Evolutionary conservation across 75 land plant species (phyloP), one percentile per base, ranked within the genome.

Genomic region (Azolla pinnata): DNA sequence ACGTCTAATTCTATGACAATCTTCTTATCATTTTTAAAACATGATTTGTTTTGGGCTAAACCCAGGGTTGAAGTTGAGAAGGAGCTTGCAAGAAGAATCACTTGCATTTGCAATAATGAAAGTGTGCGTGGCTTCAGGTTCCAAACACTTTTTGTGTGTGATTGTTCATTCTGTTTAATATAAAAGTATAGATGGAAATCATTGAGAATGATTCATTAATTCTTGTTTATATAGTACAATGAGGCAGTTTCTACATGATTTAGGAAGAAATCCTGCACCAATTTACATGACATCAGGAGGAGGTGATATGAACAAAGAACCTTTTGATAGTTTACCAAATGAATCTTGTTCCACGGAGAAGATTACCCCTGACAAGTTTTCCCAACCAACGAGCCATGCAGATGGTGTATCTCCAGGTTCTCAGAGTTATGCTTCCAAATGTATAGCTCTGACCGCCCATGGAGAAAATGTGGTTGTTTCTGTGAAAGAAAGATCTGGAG

Each of bases 1-100:
- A 38, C 14, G 42, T 38, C n/a, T n/a, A n/a, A n/a, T n/a, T n/a
- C n/a, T n/a, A n/a, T n/a, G n/a, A n/a, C n/a, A n/a, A n/a, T n/a
- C n/a, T n/a, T n/a, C n/a, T n/a, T n/a, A n/a, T n/a, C n/a, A n/a
- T n/a, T n/a, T n/a, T n/a, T n/a, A n/a, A 12, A 5, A 35, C 40
- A 35, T 35, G 50, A 20, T 47, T 47, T 47, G 10, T 47, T 47
- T 47, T 7, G 50, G 10, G 50, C 20, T 18, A 3, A 18, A 47
- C 14, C 14, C 29, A 52, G 54, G 14, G 54, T 52, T 52, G 54
- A 52, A 52, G 54, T 52, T 52, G 54, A 52, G 29, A 52, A 26
- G 29, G 54, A 52, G 29, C 25, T 52, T 52, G 54, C 12, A 18
- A 52, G 54, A 29, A 21, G 54, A 3, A 27, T 52, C 29, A 52